Evolutionary conservation across 106 monocot species (phyloP).

Genomic region (Gastrodia elata): DNA sequence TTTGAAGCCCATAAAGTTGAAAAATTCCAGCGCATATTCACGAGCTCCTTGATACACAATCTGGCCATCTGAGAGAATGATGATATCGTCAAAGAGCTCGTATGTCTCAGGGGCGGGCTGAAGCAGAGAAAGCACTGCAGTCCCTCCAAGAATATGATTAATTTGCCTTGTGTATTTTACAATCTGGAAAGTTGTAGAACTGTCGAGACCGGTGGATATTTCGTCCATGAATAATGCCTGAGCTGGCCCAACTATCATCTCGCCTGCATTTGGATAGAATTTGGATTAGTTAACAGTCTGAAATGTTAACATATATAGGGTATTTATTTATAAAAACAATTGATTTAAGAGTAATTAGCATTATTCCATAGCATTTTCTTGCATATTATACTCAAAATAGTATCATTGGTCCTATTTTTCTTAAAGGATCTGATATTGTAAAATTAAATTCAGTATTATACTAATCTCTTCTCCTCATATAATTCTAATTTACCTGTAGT

Average conservation of each 20-base stretch:
- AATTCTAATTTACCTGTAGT: conserved; percentile 12
- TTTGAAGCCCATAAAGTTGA: not conserved
- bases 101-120: conserved; percentile 55
- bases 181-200: conserved; percentile 51
- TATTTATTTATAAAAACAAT: not conserved
- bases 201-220: conserved; percentile 53
- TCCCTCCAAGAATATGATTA: conserved; percentile 32
- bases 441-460: no score
- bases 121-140: conserved; percentile 31
- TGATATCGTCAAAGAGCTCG: conserved; percentile 47
- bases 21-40: not conserved
- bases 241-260: conserved; percentile 47
- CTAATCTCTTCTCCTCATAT: no score
- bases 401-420: no score
- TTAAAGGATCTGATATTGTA: no score
- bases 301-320: not conserved
- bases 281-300: not conserved
- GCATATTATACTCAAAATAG: no score
- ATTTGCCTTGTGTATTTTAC: conserved; percentile 30
- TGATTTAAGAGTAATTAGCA: not conserved
- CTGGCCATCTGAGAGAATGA: conserved; percentile 39
- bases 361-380: no score
- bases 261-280: conserved; percentile 15
- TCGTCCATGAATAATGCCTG: conserved; percentile 54
- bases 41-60: conserved; percentile 4